Evolutionary conservation across 352 stramenopile genomes (phyloP), one percentile per base, ranked within the genome.

Genomic region (Pythium dissotocum): DNA sequence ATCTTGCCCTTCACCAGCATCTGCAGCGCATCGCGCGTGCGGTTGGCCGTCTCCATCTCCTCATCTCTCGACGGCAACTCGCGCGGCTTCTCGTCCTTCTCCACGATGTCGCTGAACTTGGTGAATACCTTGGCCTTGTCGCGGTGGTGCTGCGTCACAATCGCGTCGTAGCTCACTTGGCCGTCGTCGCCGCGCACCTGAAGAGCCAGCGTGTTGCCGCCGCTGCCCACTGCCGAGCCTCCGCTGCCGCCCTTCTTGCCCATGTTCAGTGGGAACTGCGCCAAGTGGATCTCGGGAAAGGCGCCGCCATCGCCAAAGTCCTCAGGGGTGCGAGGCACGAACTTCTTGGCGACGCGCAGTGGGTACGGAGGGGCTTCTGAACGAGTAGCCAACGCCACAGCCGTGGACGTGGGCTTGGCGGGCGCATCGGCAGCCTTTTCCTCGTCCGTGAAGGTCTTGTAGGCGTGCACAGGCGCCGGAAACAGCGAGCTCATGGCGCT

Each of bases 281-380:
- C 95, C 32, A 99, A 79, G 76, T 99, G 97, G 64, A 99, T 97
- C 88, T 99, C 98, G 0, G 97, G 98, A 75, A 97, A 99, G 55
- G 97, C 97, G 44, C 98, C 98, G 49, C 97, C 97, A 77, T 99
- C 97, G 40, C 96, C 97, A 82, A 99, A 99, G 77, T 99, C 98
- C 30, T 78, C 77, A 24, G 66, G 58, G 24, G 72, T 75, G 12
- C 85, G 85, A 40, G 87, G 87, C 1, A 93, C 69, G 65, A 94
- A 95, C 62, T 85, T 77, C 16, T 76, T 64, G 32, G 57, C 55
- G 0, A 89, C 67, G 35, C 87, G 87, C 3, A 74, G 71, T 7
- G 87, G 85, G 55, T 95, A 95, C 14, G 61, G 57, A 7, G 87
- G 87, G 16, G 85, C 55, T 4, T 53, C 16, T 53, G 21, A 61